Base-by-base conservation (phyloP, 257 asterid species). In the Plantago major region DNA sequence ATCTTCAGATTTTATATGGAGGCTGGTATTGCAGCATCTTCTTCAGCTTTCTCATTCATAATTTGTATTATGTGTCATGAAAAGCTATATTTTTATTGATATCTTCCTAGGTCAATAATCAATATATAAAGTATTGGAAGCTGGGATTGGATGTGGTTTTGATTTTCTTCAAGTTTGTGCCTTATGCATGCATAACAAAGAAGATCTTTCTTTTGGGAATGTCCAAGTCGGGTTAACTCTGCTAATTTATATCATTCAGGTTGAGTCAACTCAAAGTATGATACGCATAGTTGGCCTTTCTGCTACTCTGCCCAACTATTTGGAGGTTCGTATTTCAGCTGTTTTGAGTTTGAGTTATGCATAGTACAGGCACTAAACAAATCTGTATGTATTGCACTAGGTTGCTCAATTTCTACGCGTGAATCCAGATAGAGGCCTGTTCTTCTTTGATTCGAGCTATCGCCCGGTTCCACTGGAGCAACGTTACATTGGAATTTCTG, bases 401-500 rank as follows among this genome's bases (percentile, higher is more conserved):
- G 99, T 92, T 71, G 95, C 97, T 65, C 96, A 92, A 66, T 92
- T 92, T 79, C 80, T 92, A 76, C 89, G 99, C 79, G 96, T 92
- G 65, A 92, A 89, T 80, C 76, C 94, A 65, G 99, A 92, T 22
- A 65, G 84, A 66, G 99, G 99, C 58, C 80, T 92, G 17, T 92
- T 92, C 79, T 92, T 84, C 88, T 92, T 92, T 37, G 97, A 89
- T 78, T 80, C 97, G 66, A 81, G 94, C 82, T 92, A 89, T 69
- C 95, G 97, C 54, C 99, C 99, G 22, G 99, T 92, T 19, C 99
- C 99, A 70, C 97, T 92, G 57, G 95, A 94, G 70, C 99, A 92
- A 74, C 89, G 84, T 62, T 92, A 92, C 75, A 86, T 92, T 71
- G 99, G 97, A 68, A 82, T 92, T 64, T 86, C 91, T 55, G 97